Evolutionary conservation across 257 asterid species (phyloP), one percentile per base, ranked within the genome.

Genomic region (Jaltomata sinuosa): DNA sequence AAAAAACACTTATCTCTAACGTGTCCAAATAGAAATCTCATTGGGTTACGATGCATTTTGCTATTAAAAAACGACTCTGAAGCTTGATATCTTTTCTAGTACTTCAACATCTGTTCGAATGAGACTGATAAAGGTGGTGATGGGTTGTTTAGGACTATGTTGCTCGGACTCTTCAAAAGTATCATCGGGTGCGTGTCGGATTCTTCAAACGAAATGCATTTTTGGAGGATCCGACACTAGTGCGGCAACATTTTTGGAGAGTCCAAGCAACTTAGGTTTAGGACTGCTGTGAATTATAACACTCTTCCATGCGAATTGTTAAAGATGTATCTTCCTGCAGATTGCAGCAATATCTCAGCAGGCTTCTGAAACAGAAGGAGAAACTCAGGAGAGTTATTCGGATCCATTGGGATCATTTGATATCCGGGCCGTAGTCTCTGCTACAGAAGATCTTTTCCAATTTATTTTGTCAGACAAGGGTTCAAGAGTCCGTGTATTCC

Each of bases 391-490:
- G 57, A 80, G 65, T 21, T 79, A 89, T 59, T 83, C 94, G 72
- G 84, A 84, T 84, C 88, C 90, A 85, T 76, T 90, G 68, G 97
- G 90, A 84, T 89, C 98, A 38, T 94, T 94, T 87, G 59, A 94
- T 36, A 96, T 96, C 90, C 92, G 85, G 14, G 93, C 97, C 19
- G 99, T 96, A 67, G 99, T 93, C 57, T 84, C 98, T 83, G 98
- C 99, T 61, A 90, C 98, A 0, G 99, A 96, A 90, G 98, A 96
- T 88, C 97, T 96, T 65, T 90, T 96, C 85, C 89, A 88, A 45
- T 96, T 96, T 85, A 92, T 96, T 81, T 85, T 96, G 86, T 96
- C 99, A 31, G 92, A 89, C 55, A 94, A 92, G 83, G 99, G 99
- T 71, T 90, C 92, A 19, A 89, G 95, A 87, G 94, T 96, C 31